Conservation (phyloP, 2,329 filamentous ascomycete genomes). For the Phialocephala subalpina region DNA sequence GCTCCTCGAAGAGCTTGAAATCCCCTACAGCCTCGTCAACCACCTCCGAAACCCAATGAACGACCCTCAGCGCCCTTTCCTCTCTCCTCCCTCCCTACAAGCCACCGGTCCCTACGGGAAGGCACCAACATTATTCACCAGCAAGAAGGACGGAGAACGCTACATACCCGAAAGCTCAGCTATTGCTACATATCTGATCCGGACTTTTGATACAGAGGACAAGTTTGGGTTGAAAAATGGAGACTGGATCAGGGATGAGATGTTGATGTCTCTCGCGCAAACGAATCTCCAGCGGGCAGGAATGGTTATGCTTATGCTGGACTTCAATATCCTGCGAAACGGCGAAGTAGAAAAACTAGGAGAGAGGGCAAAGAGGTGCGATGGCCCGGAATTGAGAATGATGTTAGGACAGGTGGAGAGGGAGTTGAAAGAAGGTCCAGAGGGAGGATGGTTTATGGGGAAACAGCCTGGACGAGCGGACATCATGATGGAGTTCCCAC, state of each 20-base stretch:
- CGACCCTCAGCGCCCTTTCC: slow-evolving; percentile 45
- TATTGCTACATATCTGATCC: slow-evolving; percentile 45
- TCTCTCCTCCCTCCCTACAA: slow-evolving; percentile 74
- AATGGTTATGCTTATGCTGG: slow-evolving; percentile 36
- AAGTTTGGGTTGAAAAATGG: slow-evolving; percentile 38
- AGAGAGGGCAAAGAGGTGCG: slow-evolving; percentile 10
- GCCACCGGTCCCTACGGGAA: slow-evolving; percentile 86
- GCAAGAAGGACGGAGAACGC: slow-evolving; percentile 34
- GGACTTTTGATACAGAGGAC: slow-evolving; percentile 42
- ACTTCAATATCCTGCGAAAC: slow-evolving; percentile 28
- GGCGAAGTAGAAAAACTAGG: slow-evolving; percentile 16
- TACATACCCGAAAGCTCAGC: slow-evolving; percentile 42
- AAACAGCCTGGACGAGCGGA: slow-evolving; percentile 43
- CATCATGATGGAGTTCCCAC: slow-evolving; percentile 43
- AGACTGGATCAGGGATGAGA: slow-evolving; percentile 44
- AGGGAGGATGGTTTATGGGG: slow-evolving; percentile 40
- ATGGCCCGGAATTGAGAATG: slow-evolving; percentile 27
- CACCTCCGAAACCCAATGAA: slow-evolving; percentile 66
- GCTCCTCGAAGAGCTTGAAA: slow-evolving; percentile 73
- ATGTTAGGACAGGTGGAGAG: slow-evolving; percentile 31
- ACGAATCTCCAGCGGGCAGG: slow-evolving; percentile 34
- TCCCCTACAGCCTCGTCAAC: slow-evolving; percentile 82
- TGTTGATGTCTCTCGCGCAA: slow-evolving; percentile 35
- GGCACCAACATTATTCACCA: slow-evolving; percentile 71
- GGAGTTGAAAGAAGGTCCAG: slow-evolving; percentile 32